Evolutionary conservation across 352 stramenopile species (phyloP), one percentile per base, ranked within the genome.

Genomic region (Globisporangium paroecandrum): DNA sequence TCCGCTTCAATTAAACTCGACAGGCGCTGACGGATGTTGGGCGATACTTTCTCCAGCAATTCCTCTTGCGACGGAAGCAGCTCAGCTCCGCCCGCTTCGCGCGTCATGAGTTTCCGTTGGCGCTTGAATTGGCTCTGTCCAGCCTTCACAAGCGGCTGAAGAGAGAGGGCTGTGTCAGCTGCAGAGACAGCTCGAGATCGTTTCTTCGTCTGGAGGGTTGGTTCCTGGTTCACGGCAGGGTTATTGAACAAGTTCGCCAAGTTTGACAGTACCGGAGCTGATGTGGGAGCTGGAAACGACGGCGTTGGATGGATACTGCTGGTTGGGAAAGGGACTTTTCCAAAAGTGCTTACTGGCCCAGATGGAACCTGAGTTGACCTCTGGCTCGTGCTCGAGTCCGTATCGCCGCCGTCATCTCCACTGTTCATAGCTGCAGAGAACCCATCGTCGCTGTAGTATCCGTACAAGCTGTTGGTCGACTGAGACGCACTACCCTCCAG

Each of bases 1-100:
- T 94, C 86, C 1, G 84, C 77, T 71, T 94, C 86, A 57, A 91
- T 89, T 13, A 94, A 76, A 62, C 78, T 89, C 20, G 85, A 87
- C 34, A 93, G 64, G 9, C 83, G 82, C 29, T 87, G 80, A 20
- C 85, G 83, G 62, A 93, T 76, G 56, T 80, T 88, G 10, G 86
- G 84, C 1, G 86, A 89, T 13, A 87, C 84, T 51, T 84, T 89
- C 58, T 83, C 81, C 24, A 94, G 68, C 55, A 94, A 66, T 49
- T 94, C 87, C 68, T 94, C 84, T n/a, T 88, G 83, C 1, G 84
- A 92, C 46, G 84, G 84, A 29, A 94, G 71, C 0, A 66, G 65
- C 25, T 78, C 75, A 5, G 76, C 63, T 41, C 55, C 54, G n/a
- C 65, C 32, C n/a, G 63, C 68, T 65, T 82, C 70, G 10, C 58